Percentiles rank a stretch among this genome's conserved stretches.
phyloP scores from a whole-genome alignment of 257 asterid species.

The Fraxinus anomala region DNA sequence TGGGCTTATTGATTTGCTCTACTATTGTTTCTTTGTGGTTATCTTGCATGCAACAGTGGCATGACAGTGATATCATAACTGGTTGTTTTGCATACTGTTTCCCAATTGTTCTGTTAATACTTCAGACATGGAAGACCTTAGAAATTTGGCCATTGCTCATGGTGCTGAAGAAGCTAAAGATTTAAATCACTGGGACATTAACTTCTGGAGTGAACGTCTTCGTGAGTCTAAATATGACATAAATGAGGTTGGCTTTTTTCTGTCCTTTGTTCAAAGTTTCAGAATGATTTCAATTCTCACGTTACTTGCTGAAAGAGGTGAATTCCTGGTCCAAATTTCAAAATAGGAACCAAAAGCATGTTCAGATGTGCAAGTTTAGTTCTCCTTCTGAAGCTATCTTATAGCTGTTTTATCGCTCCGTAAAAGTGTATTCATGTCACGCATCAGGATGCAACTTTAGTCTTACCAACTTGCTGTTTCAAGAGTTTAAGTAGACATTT shows the following conservation, averaged over 20 bases:
- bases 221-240: conserved; percentile 73
- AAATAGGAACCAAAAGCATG: neutral
- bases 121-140: conserved; percentile 73
- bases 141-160: conserved; percentile 53
- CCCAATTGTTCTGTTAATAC: conserved; percentile 16
- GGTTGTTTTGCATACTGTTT: conserved; percentile 1
- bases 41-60: neutral
- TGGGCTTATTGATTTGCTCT: neutral
- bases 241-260: conserved; percentile 62
- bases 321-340: neutral
- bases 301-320: neutral
- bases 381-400: neutral
- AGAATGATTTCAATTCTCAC: neutral
- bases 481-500: neutral
- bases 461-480: neutral
- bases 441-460: neutral
- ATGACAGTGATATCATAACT: neutral
- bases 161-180: conserved; percentile 72
- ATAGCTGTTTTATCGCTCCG: neutral
- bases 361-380: neutral
- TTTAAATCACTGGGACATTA: conserved; percentile 82
- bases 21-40: neutral
- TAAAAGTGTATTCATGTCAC: neutral
- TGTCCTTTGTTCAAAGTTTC: neutral
- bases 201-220: conserved; percentile 90